These are phyloP conservation scores for Saccharomycopsis malanga DNA, from an alignment of 805 yeast genomes.

Conservation along the genomic window DNA sequence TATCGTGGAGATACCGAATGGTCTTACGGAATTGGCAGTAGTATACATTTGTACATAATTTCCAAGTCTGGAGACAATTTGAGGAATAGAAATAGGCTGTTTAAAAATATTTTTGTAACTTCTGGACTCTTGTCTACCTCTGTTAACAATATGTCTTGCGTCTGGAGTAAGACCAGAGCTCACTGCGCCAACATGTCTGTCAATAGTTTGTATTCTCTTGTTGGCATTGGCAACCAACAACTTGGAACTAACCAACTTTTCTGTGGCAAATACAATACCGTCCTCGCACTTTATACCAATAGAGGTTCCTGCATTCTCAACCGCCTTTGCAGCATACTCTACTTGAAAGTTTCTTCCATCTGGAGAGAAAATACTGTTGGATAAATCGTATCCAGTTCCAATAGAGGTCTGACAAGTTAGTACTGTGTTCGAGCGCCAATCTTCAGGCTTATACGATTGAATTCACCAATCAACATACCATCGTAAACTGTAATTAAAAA, in stretches of 20 bases:
- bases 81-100: conserved; percentile 69
- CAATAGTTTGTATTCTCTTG: conserved; percentile 86
- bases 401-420: conserved; percentile 74
- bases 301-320: conserved; percentile 94
- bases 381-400: conserved; percentile 98
- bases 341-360: conserved; percentile 96
- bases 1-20: conserved; percentile 90
- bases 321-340: conserved; percentile 96
- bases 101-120: conserved; percentile 72
- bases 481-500: not conserved
- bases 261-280: conserved; percentile 97
- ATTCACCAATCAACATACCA: too few relatives aligned
- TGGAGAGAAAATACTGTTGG: conserved; percentile 84
- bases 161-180: conserved; percentile 95
- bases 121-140: conserved; percentile 89
- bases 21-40: conserved; percentile 93
- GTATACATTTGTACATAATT: conserved; percentile 93
- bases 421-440: not conserved
- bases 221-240: conserved; percentile 84
- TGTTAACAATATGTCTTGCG: conserved; percentile 85
- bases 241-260: conserved; percentile 81
- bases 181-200: conserved; percentile 88
- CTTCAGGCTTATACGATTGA: not conserved
- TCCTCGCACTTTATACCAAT: conserved; percentile 88
- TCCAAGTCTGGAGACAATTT: conserved; percentile 81